Evolutionary conservation across 352 stramenopile genomes (phyloP), one percentile per base, ranked within the genome.

Genomic region (Aphanomyces stellatus): DNA sequence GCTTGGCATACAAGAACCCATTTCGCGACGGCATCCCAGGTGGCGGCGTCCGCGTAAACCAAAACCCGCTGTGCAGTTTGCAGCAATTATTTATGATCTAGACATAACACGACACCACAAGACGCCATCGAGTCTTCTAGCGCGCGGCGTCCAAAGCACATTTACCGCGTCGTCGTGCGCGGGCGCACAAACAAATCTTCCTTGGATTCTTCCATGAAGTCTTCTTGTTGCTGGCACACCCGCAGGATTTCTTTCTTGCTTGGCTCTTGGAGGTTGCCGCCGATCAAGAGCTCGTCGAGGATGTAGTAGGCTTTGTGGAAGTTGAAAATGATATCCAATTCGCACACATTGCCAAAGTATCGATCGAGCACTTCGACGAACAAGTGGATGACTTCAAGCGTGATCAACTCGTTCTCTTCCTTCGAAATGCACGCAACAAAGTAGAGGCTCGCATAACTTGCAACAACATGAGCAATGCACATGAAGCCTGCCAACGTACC

Each of bases 291-390:
- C 82, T 99, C 97, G 81, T 99, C 97, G 53, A 99, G 82, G 75
- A 99, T 99, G 75, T 98, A 98, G 78, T 99, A 99, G 22, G 98
- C 97, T 85, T 99, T 99, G 82, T 99, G 97, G 79, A 99, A 99
- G 82, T 99, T 99, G 82, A 99, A 99, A 61, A 99, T 99, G 78
- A 99, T 99, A 76, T 99, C 90, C 49, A 97, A 76, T 73, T 97
- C 89, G 60, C 87, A 96, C 60, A 96, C 89, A 65, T 97, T 97
- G 70, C 92, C 79, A 81, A 98, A 99, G 81, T 99, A 98, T 63
- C 93, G 91, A 74, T 99, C 96, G 40, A 99, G 83, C 60, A 98
- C 91, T 81, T 99, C 96, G 48, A 99, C 96, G 75, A 98, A 99
- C 56, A 98, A 82, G 76, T 99, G 96, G 73, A 99, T 99, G 66